Conservation (phyloP, 495 filamentous ascomycete species). For the Diplogelasinospora grovesii region DNA sequence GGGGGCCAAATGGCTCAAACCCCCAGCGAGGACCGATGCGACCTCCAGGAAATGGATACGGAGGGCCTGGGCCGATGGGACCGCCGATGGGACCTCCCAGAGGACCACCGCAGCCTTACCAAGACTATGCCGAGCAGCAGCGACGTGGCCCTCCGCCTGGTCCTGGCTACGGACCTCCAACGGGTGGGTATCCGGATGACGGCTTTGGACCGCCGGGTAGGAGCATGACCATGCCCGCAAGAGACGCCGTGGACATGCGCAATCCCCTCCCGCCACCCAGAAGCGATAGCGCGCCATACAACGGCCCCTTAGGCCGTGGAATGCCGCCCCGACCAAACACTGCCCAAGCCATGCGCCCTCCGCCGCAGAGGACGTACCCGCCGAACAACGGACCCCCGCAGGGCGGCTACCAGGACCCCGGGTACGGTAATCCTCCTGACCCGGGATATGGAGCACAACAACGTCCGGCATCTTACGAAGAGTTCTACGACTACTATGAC, state of each 20-base stretch:
- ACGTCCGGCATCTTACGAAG: conserved; percentile 35
- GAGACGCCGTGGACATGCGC: conserved; percentile 33
- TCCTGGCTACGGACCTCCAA: conserved; percentile 22
- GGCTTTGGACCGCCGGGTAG: conserved; percentile 36
- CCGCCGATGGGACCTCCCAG: conserved; percentile 31
- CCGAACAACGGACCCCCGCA: conserved; percentile 34
- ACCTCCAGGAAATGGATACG: conserved; percentile 22
- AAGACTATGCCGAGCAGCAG: conserved; percentile 36
- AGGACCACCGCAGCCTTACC: conserved; percentile 30
- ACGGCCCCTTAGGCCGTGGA: conserved; percentile 35
- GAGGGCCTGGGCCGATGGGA: conserved; percentile 31
- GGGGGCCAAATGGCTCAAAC: conserved; percentile 19
- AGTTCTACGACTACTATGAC: conserved; percentile 55
- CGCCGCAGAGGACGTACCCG: conserved; percentile 39
- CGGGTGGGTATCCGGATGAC: conserved; percentile 27
- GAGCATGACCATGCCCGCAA: conserved; percentile 49
- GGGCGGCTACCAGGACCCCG: conserved; percentile 19
- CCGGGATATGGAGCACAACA: conserved; percentile 19
- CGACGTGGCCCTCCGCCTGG: conserved; percentile 34
- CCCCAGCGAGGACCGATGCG: conserved; percentile 29
- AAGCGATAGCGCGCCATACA: conserved; percentile 36
- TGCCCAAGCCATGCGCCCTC: conserved; percentile 40
- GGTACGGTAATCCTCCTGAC: conserved; percentile 14
- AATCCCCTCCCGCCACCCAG: conserved; percentile 23
- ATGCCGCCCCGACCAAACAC: conserved; percentile 39